A percentile compares a stretch with the other conserved stretches of the same genome.
Conservation (phyloP, 345 rosid species). For the Eucalyptus regnans region DNA sequence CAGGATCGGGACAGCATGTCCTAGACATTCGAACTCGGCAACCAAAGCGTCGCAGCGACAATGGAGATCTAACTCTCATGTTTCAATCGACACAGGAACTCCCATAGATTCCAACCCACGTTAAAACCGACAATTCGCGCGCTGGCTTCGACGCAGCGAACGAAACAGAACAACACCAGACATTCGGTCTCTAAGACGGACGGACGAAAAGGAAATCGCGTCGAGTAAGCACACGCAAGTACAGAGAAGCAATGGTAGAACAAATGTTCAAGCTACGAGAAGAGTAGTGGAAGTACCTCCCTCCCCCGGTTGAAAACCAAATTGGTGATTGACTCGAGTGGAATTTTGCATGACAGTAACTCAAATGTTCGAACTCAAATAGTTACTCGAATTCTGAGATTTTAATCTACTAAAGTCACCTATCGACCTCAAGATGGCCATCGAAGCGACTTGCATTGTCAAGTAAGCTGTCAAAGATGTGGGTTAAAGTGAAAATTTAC, state of each 20-base stretch:
- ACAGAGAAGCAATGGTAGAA: not conserved
- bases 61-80: not conserved
- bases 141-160: not conserved
- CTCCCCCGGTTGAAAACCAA: not conserved
- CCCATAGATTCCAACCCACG: not conserved
- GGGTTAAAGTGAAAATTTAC: not conserved
- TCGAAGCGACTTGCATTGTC: not conserved
- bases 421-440: not conserved
- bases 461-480: not conserved
- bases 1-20: not conserved
- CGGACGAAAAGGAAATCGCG: too few species aligned
- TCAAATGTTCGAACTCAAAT: not conserved
- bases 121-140: not conserved
- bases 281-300: not conserved
- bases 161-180: not conserved
- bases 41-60: not conserved
- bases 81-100: not conserved
- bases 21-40: not conserved
- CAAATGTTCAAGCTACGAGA: not conserved
- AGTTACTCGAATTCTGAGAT: not conserved
- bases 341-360: fast-evolving
- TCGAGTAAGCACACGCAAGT: not conserved
- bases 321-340: not conserved
- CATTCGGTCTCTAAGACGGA: not conserved
- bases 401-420: not conserved